A percentile compares a stretch with the other conserved stretches of the same genome.
phyloP scores from a whole-genome alignment of 352 stramenopile species.

The Aphanomyces stellatus region DNA sequence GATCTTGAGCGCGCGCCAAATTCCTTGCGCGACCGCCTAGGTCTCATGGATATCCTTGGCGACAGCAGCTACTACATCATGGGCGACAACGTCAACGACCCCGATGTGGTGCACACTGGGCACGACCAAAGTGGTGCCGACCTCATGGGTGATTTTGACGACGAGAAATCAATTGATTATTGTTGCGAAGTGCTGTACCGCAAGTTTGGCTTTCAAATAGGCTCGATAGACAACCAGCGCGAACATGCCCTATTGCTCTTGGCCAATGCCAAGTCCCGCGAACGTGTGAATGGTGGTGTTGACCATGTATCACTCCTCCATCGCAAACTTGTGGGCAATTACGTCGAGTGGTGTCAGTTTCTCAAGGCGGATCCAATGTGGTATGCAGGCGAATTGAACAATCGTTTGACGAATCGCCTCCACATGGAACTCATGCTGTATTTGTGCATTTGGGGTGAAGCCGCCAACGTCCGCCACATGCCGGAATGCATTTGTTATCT shows the following conservation, averaged over 20 bases:
- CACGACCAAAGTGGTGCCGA: neutral
- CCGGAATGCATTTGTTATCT: slow-evolving; percentile 95
- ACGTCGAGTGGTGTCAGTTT: slow-evolving; percentile 56
- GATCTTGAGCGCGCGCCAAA: slow-evolving; percentile 22
- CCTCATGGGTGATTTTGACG: slow-evolving; percentile 44
- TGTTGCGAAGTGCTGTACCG: slow-evolving; percentile 59
- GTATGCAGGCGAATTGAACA: slow-evolving; percentile 33
- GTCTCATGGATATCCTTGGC: slow-evolving; percentile 13
- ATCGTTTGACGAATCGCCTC: slow-evolving; percentile 45
- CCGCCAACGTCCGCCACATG: slow-evolving; percentile 93
- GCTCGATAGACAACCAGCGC: slow-evolving; percentile 63
- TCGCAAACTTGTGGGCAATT: slow-evolving; percentile 58
- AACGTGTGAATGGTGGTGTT: slow-evolving; percentile 24
- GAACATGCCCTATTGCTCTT: slow-evolving; percentile 67
- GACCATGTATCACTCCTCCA: slow-evolving; percentile 46
- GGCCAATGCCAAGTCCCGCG: slow-evolving; percentile 60
- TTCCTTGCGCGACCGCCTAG: slow-evolving; percentile 22
- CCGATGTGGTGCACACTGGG: neutral
- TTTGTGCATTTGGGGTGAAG: slow-evolving; percentile 95
- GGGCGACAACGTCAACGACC: slow-evolving; percentile 17
- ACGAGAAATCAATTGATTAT: slow-evolving; percentile 62
- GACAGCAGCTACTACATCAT: slow-evolving; percentile 7
- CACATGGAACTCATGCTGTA: slow-evolving; percentile 93
- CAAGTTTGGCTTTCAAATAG: slow-evolving; percentile 70
- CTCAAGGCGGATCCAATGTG: slow-evolving; percentile 27